Conservation (phyloP, 176 grass and related monocot genomes). For the Zoysia japonica region DNA sequence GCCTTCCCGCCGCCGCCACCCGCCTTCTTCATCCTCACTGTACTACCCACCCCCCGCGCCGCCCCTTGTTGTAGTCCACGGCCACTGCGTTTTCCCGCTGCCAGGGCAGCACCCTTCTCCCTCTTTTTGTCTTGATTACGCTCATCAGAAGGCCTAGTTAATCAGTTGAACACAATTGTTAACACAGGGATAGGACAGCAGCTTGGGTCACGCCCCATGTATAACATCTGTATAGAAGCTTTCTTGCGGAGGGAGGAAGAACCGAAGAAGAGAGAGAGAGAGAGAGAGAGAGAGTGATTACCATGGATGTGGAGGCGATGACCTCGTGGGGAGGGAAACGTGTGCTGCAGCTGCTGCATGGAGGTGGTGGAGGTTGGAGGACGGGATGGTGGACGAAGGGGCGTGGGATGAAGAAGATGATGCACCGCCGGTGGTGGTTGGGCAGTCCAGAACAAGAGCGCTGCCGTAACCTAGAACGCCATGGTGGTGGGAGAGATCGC, state of each 20-base stretch:
- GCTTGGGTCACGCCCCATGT: neutral
- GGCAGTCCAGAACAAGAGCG: slow-evolving; percentile 42
- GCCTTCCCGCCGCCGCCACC: slow-evolving; percentile 33
- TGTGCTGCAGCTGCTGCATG: slow-evolving; percentile 15
- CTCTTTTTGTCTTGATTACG: slow-evolving; percentile 7
- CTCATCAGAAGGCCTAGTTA: slow-evolving; percentile 39
- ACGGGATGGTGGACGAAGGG: slow-evolving; percentile 19
- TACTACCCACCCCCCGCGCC: slow-evolving; percentile 35
- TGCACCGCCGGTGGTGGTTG: slow-evolving; percentile 17
- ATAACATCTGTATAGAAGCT: neutral
- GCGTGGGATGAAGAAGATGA: slow-evolving; percentile 15
- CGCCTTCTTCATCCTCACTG: slow-evolving; percentile 70
- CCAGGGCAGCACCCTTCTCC: slow-evolving; percentile 18
- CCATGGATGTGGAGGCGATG: slow-evolving; percentile 48
- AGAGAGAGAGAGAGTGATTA: neutral
- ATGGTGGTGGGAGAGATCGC: slow-evolving; percentile 35
- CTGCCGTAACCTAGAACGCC: slow-evolving; percentile 51
- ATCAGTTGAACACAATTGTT: neutral
- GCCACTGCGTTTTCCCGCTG: neutral
- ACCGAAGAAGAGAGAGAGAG: neutral
- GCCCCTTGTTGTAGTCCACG: neutral
- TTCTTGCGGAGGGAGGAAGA: neutral
- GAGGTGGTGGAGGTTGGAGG: slow-evolving; percentile 31
- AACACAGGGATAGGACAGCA: neutral
- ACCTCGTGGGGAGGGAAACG: slow-evolving; percentile 29